Evolutionary conservation across 1,139 yeast species (phyloP).

Genomic region (Ogataea hybrid): DNA sequence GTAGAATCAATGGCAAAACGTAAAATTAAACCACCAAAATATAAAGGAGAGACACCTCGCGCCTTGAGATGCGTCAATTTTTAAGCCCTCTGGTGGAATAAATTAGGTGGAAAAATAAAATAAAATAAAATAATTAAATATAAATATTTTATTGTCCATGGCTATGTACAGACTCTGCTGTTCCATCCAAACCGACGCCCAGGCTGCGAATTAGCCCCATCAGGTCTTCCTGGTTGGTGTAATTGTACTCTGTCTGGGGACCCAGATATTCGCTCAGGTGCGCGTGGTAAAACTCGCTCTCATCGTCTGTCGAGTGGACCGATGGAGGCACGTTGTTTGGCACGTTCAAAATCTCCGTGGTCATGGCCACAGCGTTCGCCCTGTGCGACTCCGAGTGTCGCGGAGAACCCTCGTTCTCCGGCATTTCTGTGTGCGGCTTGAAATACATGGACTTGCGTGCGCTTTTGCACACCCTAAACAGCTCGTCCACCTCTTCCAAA

Average conservation of each 20-base stretch:
- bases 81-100: background rate
- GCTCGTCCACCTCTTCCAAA: slow-evolving; percentile 63
- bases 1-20: slow-evolving; percentile 5
- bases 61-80: slow-evolving; percentile 2
- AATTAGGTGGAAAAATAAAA: too few relatives aligned
- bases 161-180: slow-evolving; percentile 1
- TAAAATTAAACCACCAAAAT: background rate
- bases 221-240: slow-evolving; percentile 26
- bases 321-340: slow-evolving; percentile 21
- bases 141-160: background rate
- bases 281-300: slow-evolving; percentile 6
- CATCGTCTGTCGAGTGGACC: slow-evolving; percentile 17
- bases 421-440: slow-evolving; percentile 25
- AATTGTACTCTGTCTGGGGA: slow-evolving; percentile 17
- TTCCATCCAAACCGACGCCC: slow-evolving; percentile 8
- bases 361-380: slow-evolving; percentile 1
- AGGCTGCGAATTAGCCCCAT: slow-evolving; percentile 23
- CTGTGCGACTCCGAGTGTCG: background rate
- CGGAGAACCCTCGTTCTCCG: slow-evolving; percentile 1
- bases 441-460: slow-evolving; percentile 44
- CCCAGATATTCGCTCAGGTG: slow-evolving; percentile 7
- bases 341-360: slow-evolving; percentile 13
- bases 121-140: too few relatives aligned
- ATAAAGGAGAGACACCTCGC: slow-evolving; percentile 6
- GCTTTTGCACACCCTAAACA: slow-evolving; percentile 46